Base-by-base conservation (phyloP, 2,329 filamentous ascomycete genomes). In the Colletotrichum acutatum region DNA sequence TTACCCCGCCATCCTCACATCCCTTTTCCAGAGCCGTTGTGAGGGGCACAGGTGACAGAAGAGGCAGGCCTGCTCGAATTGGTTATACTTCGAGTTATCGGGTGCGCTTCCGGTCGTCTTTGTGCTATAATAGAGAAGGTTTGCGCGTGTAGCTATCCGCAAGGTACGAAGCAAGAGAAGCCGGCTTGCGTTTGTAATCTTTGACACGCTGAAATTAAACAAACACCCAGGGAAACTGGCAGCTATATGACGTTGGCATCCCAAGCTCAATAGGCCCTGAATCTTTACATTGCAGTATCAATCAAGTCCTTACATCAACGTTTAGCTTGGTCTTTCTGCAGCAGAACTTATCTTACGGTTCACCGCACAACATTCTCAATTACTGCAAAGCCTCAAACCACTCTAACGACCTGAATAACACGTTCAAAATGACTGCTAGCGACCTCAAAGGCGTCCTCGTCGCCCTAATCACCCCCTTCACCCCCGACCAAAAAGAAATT, bases 401-500 rank as follows among this genome's bases (percentile, higher is more conserved):
- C 16, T 42, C 37, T 6, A 16, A 16, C 5, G 3, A 7, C 14
- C 16, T 16, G 16, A 42, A 19, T 6, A 42, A 42, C 16, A 42
- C 16, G 14, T 28, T 4, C 32, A 37, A 14, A 0, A 69, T 71
- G 62, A 37, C 26, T 9, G 37, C 61, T 1, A 63, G 76, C 67
- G 78, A 77, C 64, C 77, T 82, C 59, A 77, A 76, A 53, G 86
- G 86, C 74, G 86, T 88, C 71, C 80, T 87, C 74, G 86, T 87
- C 52, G 86, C 86, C 66, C 79, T 88, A 12, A 83, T 85, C 76
- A 88, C 86, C 22, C 85, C 85, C 2, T 87, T 84, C 78, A 85
- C 81, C 1, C 80, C 82, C 6, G 84, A 86, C 74, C 78, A 80
- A 14, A 79, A 76, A n/a, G 75, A 78, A 16, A 84, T 88, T 67